Conservation (phyloP, 2,329 filamentous ascomycete species). For the Lecanicillium sp. region DNA sequence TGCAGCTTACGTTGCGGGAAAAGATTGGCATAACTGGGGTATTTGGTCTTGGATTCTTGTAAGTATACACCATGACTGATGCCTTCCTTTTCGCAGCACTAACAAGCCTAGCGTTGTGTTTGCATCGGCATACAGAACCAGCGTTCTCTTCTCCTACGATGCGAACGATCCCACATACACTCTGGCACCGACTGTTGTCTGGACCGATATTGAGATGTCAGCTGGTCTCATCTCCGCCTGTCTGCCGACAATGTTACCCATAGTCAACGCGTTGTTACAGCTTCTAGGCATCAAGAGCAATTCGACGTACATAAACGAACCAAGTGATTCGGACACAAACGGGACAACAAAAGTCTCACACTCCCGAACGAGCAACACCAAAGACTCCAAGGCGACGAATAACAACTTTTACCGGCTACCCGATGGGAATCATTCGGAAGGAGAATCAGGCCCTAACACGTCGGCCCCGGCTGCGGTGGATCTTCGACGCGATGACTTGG, state of each 20-base stretch:
- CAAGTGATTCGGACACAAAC: too few species aligned
- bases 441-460: too few species aligned
- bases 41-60: constrained; percentile 38
- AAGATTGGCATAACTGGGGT: constrained; percentile 36
- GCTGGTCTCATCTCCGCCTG: constrained; percentile 46
- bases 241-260: constrained; percentile 42
- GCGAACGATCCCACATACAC: constrained; percentile 35
- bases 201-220: constrained; percentile 41
- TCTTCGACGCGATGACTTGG: too few species aligned
- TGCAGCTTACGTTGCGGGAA: constrained; percentile 31
- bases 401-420: too few species aligned
- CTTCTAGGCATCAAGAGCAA: too few species aligned
- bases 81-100: neutral
- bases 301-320: too few species aligned
- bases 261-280: constrained; percentile 28
- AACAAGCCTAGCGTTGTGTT: constrained; percentile 32
- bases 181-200: constrained; percentile 35
- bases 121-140: constrained; percentile 39
- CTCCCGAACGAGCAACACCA: too few species aligned
- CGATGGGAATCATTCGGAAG: too few species aligned
- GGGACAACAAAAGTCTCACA: too few species aligned
- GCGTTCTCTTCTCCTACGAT: constrained; percentile 36
- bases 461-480: too few species aligned
- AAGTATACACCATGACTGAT: constrained; percentile 10
- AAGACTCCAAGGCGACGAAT: too few species aligned